Base-by-base conservation (phyloP, 345 rosid species). In the Gossypium mustelinum region DNA sequence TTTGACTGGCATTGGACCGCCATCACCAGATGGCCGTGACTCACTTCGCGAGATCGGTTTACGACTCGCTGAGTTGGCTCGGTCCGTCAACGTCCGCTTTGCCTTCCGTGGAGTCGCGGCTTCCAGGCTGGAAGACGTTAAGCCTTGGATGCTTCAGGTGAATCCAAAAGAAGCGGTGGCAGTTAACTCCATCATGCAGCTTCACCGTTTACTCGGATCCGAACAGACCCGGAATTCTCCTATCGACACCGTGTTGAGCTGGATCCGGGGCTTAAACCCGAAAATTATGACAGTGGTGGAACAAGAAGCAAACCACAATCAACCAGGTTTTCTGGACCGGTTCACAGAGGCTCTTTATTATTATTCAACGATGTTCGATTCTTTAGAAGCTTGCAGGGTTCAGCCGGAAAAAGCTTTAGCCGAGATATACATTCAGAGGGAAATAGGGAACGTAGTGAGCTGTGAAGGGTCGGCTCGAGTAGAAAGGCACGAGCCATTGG, bases 281-380 rank as follows among this genome's bases (percentile, higher is more conserved):
- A 90, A 79, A 47, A 86, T 94, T 24, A 63, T 94, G 52, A 92
- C 97, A 0, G 80, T 90, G 11, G 93, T 90, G 2, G 98, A 94
- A 77, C 97, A 94, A 57, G 98, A 94, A 80, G 89, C 94, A 55
- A 85, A 84, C 60, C 98, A 94, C 75, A 92, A 94, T 81, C 92
- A 89, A 56, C 62, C 83, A 56, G 79, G 74, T 2, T 92, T 92
- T 77, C 22, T 90, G 65, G 93, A 92, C 76, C 83, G 98, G 77
- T 90, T 94, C 77, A 87, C 89, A 20, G 90, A 87, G 60, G 85
- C 97, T 2, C 81, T 94, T 44, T 79, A 90, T 48, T 94, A 92
- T 73, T 94, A 94, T 79, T 94, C 98, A 52, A 90, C 90, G 7
- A 62, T 94, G 86, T 92, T 92, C 73, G 98, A 92, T 77, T 94